Evolutionary conservation across 805 yeast genomes (phyloP).

Genomic region (Yarrowia divulgata): DNA sequence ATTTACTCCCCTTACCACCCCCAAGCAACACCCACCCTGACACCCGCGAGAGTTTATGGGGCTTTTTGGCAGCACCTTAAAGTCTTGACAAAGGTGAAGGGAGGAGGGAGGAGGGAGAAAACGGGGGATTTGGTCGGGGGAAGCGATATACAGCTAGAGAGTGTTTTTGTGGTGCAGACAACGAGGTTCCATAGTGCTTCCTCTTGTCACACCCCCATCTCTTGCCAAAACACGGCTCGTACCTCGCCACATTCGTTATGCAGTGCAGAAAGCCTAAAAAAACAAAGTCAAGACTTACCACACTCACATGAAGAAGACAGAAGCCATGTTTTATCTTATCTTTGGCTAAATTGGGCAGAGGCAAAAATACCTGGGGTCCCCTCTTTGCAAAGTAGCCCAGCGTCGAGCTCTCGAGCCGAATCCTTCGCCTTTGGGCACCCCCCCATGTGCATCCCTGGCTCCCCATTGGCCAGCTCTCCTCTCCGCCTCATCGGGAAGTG

Average conservation of each 20-base stretch:
- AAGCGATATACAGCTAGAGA: too few species aligned
- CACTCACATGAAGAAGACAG: slow-evolving; percentile 39
- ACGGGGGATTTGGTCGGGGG: too few species aligned
- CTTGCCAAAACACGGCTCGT: background rate
- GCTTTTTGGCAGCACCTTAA: slow-evolving; percentile 39
- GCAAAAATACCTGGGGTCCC: slow-evolving; percentile 26
- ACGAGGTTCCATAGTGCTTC: too few species aligned
- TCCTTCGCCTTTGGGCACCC: background rate
- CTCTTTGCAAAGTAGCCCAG: background rate
- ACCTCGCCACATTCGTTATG: background rate
- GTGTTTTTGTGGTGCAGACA: too few species aligned
- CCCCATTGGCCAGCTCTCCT: slow-evolving; percentile 1
- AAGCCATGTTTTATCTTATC: slow-evolving; percentile 35
- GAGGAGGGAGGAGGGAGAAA: background rate
- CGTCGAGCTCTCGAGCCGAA: background rate
- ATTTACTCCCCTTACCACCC: background rate
- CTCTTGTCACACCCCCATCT: too few species aligned
- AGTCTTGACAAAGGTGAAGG: slow-evolving; percentile 1
- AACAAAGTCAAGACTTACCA: slow-evolving; percentile 18
- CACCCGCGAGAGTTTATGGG: slow-evolving; percentile 34
- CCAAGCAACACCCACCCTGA: slow-evolving; percentile 30
- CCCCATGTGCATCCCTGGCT: background rate
- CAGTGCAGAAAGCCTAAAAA: slow-evolving; percentile 1
- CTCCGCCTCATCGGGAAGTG: slow-evolving; percentile 9
- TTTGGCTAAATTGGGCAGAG: slow-evolving; percentile 39